A percentile compares a stretch with the other conserved stretches of the same genome.
Evolutionary conservation across 768 basidiomycete genomes (phyloP).

Genomic region (Tylopilus subfusipes): DNA sequence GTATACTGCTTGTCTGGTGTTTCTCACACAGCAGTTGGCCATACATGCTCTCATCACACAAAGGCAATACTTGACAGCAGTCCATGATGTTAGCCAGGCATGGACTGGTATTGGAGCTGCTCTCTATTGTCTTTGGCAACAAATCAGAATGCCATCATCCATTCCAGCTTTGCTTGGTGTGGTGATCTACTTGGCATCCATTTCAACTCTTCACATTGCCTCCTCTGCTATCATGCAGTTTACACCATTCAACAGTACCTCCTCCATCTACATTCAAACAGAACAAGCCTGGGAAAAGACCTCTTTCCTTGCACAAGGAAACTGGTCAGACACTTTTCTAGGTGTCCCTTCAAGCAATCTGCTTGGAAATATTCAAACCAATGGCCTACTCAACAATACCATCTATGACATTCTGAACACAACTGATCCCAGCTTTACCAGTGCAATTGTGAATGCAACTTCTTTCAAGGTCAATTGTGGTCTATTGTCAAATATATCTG

Average conservation of each 20-base stretch:
- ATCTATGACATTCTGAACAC: not conserved
- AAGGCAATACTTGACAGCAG: conserved; percentile 15
- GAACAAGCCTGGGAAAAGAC: conserved; percentile 4
- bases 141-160: conserved; percentile 13
- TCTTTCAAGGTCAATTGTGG: not conserved
- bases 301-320: not conserved
- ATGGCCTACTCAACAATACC: conserved; percentile 1
- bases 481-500: not conserved
- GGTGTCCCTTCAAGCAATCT: not conserved
- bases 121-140: conserved; percentile 11
- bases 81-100: conserved; percentile 20
- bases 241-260: conserved; percentile 6
- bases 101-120: conserved; percentile 26
- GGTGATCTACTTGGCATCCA: conserved; percentile 11
- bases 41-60: not conserved
- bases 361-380: not conserved
- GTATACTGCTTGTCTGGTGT: conserved; percentile 19
- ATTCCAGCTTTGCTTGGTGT: conserved; percentile 9
- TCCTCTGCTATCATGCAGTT: conserved; percentile 22
- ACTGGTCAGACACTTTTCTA: not conserved
- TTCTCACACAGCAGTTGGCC: conserved; percentile 20
- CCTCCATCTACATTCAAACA: not conserved
- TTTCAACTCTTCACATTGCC: conserved; percentile 20
- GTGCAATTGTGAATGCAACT: not conserved
- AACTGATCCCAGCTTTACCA: not conserved